Percentiles rank a stretch among this genome's conserved stretches.
Evolutionary conservation across 2,329 filamentous ascomycete genomes (phyloP).

Genomic region (Cercospora nicotianae): DNA sequence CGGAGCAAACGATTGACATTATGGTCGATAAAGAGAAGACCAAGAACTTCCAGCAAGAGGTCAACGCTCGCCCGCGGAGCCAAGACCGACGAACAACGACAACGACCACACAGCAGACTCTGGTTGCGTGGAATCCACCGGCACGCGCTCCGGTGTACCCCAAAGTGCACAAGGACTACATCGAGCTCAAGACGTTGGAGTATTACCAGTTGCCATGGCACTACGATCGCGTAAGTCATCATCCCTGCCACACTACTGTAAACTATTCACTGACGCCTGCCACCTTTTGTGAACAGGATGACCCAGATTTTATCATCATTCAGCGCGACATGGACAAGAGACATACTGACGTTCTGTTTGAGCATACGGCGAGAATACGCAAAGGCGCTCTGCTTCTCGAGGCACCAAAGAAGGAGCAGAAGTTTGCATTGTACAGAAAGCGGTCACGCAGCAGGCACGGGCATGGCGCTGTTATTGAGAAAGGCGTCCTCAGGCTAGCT

Average conservation of each 20-base stretch:
- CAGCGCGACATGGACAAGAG: slow-evolving; percentile 50
- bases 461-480: slow-evolving; percentile 21
- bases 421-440: slow-evolving; percentile 49
- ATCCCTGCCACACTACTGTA: neutral
- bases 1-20: slow-evolving; percentile 50
- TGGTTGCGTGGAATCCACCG: slow-evolving; percentile 15
- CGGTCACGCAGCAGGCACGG: slow-evolving; percentile 35
- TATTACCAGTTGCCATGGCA: slow-evolving; percentile 53
- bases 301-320: slow-evolving; percentile 52
- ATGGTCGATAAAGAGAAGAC: slow-evolving; percentile 51
- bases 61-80: slow-evolving; percentile 15
- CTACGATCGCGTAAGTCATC: slow-evolving; percentile 48
- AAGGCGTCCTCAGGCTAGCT: slow-evolving; percentile 24
- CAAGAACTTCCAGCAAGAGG: slow-evolving; percentile 37
- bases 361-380: slow-evolving; percentile 51
- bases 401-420: slow-evolving; percentile 41
- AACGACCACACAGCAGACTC: slow-evolving; percentile 6
- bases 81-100: slow-evolving; percentile 18
- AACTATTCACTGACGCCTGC: slow-evolving; percentile 18
- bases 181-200: slow-evolving; percentile 48
- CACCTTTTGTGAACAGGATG: slow-evolving; percentile 34
- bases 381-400: slow-evolving; percentile 46
- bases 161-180: slow-evolving; percentile 49
- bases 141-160: slow-evolving; percentile 45
- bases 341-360: slow-evolving; percentile 53